Conservation (phyloP, 148 eudicot species). For the Rhododendron griersonianum region DNA sequence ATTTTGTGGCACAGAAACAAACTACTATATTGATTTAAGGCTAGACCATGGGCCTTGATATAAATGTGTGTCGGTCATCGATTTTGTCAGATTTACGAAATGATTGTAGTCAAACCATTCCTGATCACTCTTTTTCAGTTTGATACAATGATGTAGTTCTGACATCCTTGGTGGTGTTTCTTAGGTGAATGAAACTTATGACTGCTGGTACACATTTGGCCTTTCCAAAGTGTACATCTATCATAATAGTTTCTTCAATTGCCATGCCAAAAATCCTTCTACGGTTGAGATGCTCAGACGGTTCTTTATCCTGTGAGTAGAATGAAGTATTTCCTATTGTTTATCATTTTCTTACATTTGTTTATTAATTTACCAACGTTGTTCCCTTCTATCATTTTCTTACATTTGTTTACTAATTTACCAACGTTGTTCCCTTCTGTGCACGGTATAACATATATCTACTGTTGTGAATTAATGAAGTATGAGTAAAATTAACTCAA, state of each 20-base stretch:
- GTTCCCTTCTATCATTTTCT: neutral
- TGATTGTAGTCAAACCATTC: neutral
- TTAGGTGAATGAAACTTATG: conserved; percentile 92
- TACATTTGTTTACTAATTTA: neutral
- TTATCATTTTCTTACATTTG: neutral
- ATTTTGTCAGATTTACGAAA: neutral
- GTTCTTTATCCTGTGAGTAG: conserved; percentile 73
- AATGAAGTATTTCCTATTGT: neutral
- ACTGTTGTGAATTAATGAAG: neutral
- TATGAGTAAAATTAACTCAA: neutral
- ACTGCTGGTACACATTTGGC: conserved; percentile 92
- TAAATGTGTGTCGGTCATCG: neutral
- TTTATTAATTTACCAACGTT: neutral
- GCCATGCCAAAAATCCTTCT: conserved; percentile 77
- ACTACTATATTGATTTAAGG: neutral
- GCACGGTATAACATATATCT: neutral
- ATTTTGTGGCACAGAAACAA: neutral
- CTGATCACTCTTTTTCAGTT: neutral
- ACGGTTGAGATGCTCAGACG: conserved; percentile 75
- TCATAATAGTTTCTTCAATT: conserved; percentile 60
- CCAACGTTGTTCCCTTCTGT: neutral
- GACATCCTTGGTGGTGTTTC: conserved; percentile 11
- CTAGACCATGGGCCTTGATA: neutral
- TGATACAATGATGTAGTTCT: neutral
- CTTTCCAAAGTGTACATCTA: conserved; percentile 70